A percentile compares a stretch with the other conserved stretches of the same genome.
These are phyloP conservation scores for Fulvia fulva DNA, from an alignment of 2,329 filamentous ascomycete species.

Conservation along the genomic window DNA sequence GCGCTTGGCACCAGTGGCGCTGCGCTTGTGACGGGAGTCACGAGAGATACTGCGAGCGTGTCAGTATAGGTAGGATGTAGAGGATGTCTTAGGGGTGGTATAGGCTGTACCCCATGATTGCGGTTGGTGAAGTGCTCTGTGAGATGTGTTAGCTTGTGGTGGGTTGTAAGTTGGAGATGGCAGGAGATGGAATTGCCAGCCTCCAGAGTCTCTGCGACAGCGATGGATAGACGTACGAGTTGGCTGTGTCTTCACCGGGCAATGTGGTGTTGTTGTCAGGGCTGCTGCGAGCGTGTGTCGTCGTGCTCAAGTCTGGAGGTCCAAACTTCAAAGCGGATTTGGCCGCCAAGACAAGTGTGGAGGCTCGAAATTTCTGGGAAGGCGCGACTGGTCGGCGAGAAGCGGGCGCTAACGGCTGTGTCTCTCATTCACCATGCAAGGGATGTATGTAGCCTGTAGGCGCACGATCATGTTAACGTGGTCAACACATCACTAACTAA, in stretches of 20 bases:
- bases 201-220: neutral
- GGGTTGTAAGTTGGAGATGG: neutral
- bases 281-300: slow-evolving; percentile 19
- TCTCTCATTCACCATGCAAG: neutral
- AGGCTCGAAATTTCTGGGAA: neutral
- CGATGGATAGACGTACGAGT: slow-evolving; percentile 15
- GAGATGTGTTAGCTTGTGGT: slow-evolving; percentile 1
- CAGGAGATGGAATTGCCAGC: neutral
- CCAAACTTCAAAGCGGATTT: neutral
- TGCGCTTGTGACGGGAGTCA: slow-evolving; percentile 99
- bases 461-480: neutral
- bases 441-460: too few relatives aligned
- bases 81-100: slow-evolving; percentile 15
- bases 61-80: slow-evolving; percentile 33
- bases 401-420: neutral
- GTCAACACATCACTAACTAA: neutral
- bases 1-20: slow-evolving; percentile 91
- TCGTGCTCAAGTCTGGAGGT: neutral
- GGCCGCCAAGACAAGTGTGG: neutral
- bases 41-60: slow-evolving; percentile 76
- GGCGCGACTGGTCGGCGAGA: neutral
- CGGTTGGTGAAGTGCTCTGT: slow-evolving; percentile 34
- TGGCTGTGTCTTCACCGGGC: slow-evolving; percentile 21
- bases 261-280: slow-evolving; percentile 13
- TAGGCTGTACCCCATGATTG: slow-evolving; percentile 50